Evolutionary conservation across 1,139 yeast genomes (phyloP).

Genomic region (Kodamaea fungicola): DNA sequence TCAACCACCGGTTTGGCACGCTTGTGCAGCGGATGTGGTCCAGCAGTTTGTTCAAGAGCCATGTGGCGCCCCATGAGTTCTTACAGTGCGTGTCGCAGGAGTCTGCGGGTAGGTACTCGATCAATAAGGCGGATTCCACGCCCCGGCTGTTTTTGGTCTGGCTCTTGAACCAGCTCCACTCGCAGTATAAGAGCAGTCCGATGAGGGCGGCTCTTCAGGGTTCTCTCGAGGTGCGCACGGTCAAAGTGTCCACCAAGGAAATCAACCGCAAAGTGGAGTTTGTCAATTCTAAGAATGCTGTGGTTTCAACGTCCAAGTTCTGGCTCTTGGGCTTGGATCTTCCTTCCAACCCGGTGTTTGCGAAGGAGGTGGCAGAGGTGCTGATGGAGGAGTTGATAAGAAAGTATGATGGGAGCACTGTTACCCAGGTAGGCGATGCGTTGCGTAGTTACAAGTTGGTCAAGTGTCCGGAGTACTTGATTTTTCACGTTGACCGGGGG

Average conservation of each 20-base stretch:
- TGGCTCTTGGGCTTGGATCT: conserved; percentile 58
- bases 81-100: conserved; percentile 43
- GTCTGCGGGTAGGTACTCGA: conserved; percentile 42
- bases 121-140: conserved; percentile 31
- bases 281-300: conserved; percentile 15
- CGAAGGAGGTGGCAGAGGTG: conserved; percentile 49
- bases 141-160: conserved; percentile 60
- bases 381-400: conserved; percentile 41
- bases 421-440: conserved; percentile 17
- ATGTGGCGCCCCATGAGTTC: conserved; percentile 67
- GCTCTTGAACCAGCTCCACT: conserved; percentile 50
- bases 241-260: conserved; percentile 17
- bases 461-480: conserved; percentile 48
- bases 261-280: conserved; percentile 20
- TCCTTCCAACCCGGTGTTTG: conserved; percentile 57
- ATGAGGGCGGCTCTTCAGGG: conserved; percentile 49
- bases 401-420: conserved; percentile 37
- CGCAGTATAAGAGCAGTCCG: conserved; percentile 20
- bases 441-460: conserved; percentile 37
- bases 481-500: conserved; percentile 54
- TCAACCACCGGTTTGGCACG: conserved; percentile 37
- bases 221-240: conserved; percentile 32
- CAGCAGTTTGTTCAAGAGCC: conserved; percentile 50
- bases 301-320: conserved; percentile 38
- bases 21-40: conserved; percentile 66